A percentile compares a stretch with the other conserved stretches of the same genome.
Evolutionary conservation across 2,329 filamentous ascomycete species (phyloP).

Genomic region (Colletotrichum trifolii): DNA sequence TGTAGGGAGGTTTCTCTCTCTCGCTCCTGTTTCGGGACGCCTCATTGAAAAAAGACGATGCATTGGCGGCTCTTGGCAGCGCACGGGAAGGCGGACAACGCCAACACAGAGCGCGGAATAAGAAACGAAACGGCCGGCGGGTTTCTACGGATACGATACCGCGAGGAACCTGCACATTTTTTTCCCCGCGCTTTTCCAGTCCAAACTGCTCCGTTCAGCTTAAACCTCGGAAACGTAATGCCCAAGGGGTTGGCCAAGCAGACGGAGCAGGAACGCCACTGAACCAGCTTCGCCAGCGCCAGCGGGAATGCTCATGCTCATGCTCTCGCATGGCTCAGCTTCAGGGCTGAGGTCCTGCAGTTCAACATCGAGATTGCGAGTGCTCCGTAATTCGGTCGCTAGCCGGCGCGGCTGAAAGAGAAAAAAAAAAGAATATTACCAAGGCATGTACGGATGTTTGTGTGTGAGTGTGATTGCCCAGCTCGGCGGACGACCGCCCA

Average conservation of each 20-base stretch:
- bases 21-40: neutral
- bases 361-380: too few relatives aligned
- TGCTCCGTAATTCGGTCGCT: too few relatives aligned
- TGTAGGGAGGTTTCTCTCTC: neutral
- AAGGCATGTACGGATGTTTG: too few relatives aligned
- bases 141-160: too few relatives aligned
- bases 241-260: neutral
- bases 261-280: neutral
- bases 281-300: neutral
- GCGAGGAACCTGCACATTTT: too few relatives aligned
- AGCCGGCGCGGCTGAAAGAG: too few relatives aligned
- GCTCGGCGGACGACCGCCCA: neutral
- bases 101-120: neutral
- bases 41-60: neutral
- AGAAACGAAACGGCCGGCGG: neutral
- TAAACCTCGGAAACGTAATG: neutral
- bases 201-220: neutral
- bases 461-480: neutral
- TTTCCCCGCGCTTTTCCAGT: too few relatives aligned
- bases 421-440: too few relatives aligned
- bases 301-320: neutral
- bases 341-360: neutral
- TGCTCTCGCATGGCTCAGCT: neutral
- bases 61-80: constrained; percentile 2
- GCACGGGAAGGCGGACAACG: neutral